Conservation (phyloP, 2,329 filamentous ascomycete species). For the Polychaeton citri region DNA sequence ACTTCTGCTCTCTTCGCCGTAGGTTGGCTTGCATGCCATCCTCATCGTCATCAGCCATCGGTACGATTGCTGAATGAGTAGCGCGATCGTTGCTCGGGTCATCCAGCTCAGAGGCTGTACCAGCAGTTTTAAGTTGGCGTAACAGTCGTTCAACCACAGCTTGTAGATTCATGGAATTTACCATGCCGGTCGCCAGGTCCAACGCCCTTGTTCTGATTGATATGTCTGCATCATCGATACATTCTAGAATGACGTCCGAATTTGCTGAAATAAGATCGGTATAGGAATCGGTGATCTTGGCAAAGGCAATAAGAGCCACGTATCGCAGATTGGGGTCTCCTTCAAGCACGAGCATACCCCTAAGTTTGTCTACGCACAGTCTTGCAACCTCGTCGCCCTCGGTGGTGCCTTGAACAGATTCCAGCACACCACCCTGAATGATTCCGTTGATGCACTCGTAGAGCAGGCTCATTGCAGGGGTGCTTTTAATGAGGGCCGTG, state of each 20-base stretch:
- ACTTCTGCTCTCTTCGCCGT: constrained; percentile 38
- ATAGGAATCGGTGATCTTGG: constrained; percentile 83
- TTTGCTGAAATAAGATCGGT: constrained; percentile 80
- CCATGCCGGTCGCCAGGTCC: constrained; percentile 87
- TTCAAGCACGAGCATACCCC: constrained; percentile 87
- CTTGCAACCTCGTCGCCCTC: constrained; percentile 86
- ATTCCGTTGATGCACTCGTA: constrained; percentile 99
- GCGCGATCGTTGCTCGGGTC: constrained; percentile 35
- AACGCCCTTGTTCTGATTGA: constrained; percentile 88
- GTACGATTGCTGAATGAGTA: constrained; percentile 28
- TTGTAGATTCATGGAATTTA: constrained; percentile 72
- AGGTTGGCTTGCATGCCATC: constrained; percentile 43
- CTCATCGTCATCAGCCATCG: constrained; percentile 43
- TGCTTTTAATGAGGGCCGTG: constrained; percentile 86
- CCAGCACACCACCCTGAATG: constrained; percentile 88
- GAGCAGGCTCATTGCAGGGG: constrained; percentile 90
- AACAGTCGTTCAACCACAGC: constrained; percentile 77
- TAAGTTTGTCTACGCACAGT: constrained; percentile 81
- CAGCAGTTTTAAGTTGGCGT: constrained; percentile 61
- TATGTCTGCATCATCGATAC: constrained; percentile 89
- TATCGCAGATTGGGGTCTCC: constrained; percentile 96
- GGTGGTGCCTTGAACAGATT: constrained; percentile 62
- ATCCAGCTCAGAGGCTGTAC: constrained; percentile 37
- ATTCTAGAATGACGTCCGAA: constrained; percentile 91
- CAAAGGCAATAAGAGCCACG: constrained; percentile 86